Evolutionary conservation across 1,139 yeast genomes (phyloP).

Genomic region (Pichia sp.): DNA sequence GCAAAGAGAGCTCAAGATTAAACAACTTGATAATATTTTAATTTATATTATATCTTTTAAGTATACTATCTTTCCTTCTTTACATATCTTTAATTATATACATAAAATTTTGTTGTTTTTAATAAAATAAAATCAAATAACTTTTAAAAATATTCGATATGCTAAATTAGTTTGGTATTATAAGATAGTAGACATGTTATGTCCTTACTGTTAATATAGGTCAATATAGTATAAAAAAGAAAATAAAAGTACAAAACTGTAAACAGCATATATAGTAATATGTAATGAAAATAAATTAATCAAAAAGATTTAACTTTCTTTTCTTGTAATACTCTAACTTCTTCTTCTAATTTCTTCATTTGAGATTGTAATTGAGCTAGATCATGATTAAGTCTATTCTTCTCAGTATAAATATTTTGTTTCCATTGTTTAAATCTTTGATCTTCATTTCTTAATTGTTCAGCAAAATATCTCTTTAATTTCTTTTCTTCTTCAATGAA

Average conservation of each 20-base stretch:
- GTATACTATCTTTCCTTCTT: conserved; percentile 4
- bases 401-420: conserved; percentile 87
- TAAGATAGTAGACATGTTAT: too few species aligned
- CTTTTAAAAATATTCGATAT: not conserved
- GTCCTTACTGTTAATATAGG: too few species aligned
- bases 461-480: conserved; percentile 91
- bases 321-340: conserved; percentile 61
- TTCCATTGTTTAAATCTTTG: conserved; percentile 98
- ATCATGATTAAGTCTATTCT: conserved; percentile 90
- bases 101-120: conserved; percentile 8
- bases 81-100: conserved; percentile 1
- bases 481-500: conserved; percentile 95
- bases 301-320: conserved; percentile 30
- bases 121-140: conserved; percentile 1
- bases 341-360: conserved; percentile 65
- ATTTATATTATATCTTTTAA: not conserved
- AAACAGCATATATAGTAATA: not conserved
- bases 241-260: not conserved
- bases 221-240: not conserved
- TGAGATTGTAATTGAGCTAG: conserved; percentile 79
- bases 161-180: too few species aligned
- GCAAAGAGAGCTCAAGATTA: conserved; percentile 52
- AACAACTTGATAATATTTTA: conserved; percentile 15
- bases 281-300: not conserved
- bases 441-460: conserved; percentile 95